These are phyloP conservation scores for Erodium trifolium DNA, from an alignment of 441 rosid species.

Conservation along the genomic window DNA sequence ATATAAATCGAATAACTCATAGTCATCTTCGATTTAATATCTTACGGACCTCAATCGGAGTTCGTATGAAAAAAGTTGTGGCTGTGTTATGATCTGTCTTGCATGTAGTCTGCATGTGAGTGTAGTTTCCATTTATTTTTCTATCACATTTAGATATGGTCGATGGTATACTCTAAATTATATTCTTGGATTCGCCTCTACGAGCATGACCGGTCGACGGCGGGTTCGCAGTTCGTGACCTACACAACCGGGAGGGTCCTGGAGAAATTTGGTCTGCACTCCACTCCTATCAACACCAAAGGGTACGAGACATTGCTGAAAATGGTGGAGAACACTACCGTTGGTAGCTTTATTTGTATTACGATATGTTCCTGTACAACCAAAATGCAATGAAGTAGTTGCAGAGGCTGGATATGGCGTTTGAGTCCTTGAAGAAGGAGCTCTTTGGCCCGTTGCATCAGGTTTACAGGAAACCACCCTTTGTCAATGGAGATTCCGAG, in stretches of 20 bases:
- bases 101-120: too few species aligned
- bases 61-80: too few species aligned
- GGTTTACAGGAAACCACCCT: slow-evolving; percentile 36
- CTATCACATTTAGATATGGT: too few species aligned
- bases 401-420: slow-evolving; percentile 46
- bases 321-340: slow-evolving; percentile 52
- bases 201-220: slow-evolving; percentile 51
- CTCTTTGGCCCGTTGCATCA: slow-evolving; percentile 45
- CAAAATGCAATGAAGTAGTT: slow-evolving; percentile 62
- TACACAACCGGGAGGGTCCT: slow-evolving; percentile 55
- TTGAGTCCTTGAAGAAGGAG: slow-evolving; percentile 53
- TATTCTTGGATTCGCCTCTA: too few species aligned
- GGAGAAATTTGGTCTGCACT: slow-evolving; percentile 41
- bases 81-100: too few species aligned
- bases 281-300: slow-evolving; percentile 47
- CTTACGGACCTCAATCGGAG: too few species aligned
- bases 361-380: slow-evolving; percentile 56
- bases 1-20: too few species aligned
- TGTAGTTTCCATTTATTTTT: too few species aligned
- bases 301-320: slow-evolving; percentile 57
- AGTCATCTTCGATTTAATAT: too few species aligned
- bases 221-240: slow-evolving; percentile 68
- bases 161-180: too few species aligned
- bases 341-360: slow-evolving; percentile 58
- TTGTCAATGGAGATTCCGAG: too few species aligned